Conservation (phyloP, 2,329 filamentous ascomycete species). For the Onygenales sp. region DNA sequence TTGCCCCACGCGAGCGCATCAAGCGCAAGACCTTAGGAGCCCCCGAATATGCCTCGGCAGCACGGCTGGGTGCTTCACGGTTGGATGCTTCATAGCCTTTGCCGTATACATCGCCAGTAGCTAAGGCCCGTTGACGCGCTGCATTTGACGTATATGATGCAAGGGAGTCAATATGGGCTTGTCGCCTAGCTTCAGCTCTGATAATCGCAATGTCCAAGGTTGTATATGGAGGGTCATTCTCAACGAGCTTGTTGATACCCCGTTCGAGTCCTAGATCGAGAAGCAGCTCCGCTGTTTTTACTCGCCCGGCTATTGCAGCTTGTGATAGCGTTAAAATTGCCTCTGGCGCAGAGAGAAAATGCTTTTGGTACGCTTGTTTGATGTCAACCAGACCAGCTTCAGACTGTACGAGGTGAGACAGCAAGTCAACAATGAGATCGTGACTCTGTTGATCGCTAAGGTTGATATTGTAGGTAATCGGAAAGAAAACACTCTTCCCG, state of each 20-base stretch:
- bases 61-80: conserved; percentile 5
- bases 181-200: conserved; percentile 12
- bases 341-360: conserved; percentile 10
- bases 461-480: conserved; percentile 13
- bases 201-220: conserved; percentile 15
- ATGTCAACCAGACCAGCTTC: conserved; percentile 3
- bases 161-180: conserved; percentile 12
- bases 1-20: conserved; percentile 13
- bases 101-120: conserved; percentile 12
- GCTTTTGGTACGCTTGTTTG: conserved; percentile 9
- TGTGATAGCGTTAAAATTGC: conserved; percentile 10
- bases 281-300: conserved; percentile 12
- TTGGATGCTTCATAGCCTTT: conserved; percentile 7
- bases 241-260: conserved; percentile 11
- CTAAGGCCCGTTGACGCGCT: conserved; percentile 11
- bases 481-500: conserved; percentile 16
- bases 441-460: conserved; percentile 15
- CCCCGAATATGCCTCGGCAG: conserved; percentile 12
- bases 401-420: conserved; percentile 9
- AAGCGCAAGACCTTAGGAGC: conserved; percentile 13
- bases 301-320: conserved; percentile 12
- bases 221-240: conserved; percentile 7
- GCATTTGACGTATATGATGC: conserved; percentile 11
- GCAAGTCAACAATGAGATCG: conserved; percentile 13
- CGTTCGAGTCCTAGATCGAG: conserved; percentile 12